Evolutionary conservation across 495 filamentous ascomycete genomes (phyloP), one percentile per base, ranked within the genome.

Genomic region (Aspergillus indologenus): DNA sequence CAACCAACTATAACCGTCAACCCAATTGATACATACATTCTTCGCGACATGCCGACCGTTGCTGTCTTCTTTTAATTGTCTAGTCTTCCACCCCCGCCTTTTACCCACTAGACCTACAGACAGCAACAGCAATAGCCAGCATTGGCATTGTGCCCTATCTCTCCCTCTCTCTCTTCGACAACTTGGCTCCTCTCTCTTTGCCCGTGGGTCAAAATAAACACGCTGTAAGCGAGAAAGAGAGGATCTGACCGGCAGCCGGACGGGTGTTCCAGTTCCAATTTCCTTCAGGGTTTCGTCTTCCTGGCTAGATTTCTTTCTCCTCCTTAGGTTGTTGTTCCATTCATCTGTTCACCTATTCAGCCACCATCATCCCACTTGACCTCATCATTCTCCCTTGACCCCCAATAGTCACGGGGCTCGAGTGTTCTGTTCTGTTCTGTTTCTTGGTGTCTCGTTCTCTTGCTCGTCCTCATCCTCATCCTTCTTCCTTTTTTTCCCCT

Each of bases 141-240:
- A n/a, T n/a, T n/a, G n/a, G n/a, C 20, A 19, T 31, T 43, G 40
- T 26, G 49, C 54, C 54, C 48, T 50, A 43, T 9, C 26, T 21
- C 21, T 54, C 12, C 12, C 34, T 54, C 22, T 54, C 34, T 54
- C 22, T 54, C 22, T 20, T 40, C 43, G 29, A 44, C 40, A 53
- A 44, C 44, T 59, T 55, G 43, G 59, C 62, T 52, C 58, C 67
- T 54, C 54, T 58, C 56, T 54, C 50, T 64, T 63, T 34, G 61
- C 60, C 44, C 68, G 67, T 70, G 68, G 71, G 67, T 69, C 74
- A 70, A 70, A 75, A 76, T 70, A 75, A 76, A 75, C 66, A 68
- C 62, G 62, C 56, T 59, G 47, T 58, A 65, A 68, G 65, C 65
- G 65, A 65, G 34, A 8, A 29, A 29, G 26, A 40, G 54, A 57